Evolutionary conservation across 2,329 filamentous ascomycete species (phyloP).

Genomic region (Fusarium praegraminearum): DNA sequence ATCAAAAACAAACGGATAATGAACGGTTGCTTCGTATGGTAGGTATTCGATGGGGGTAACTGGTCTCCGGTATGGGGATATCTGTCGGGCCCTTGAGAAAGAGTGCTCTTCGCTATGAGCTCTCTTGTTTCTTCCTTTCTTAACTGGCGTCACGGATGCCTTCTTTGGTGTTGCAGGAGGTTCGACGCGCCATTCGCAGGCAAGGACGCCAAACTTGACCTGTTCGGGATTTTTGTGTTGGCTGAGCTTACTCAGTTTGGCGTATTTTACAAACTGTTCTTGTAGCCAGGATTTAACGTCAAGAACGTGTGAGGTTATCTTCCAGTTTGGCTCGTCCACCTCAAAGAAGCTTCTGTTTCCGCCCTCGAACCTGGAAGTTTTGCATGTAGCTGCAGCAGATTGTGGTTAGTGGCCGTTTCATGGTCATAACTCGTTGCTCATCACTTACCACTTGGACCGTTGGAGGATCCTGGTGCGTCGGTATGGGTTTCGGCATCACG

Average conservation of each 20-base stretch:
- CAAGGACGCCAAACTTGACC: conserved; percentile 58
- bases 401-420: conserved; percentile 14
- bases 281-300: conserved; percentile 56
- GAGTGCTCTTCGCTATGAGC: conserved; percentile 43
- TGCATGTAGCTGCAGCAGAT: conserved; percentile 8
- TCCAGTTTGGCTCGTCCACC: conserved; percentile 52
- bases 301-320: conserved; percentile 52
- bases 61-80: conserved; percentile 11
- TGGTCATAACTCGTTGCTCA: neutral
- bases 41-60: neutral
- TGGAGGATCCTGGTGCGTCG: neutral
- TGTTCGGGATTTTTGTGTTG: conserved; percentile 51
- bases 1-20: conserved; percentile 45
- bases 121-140: conserved; percentile 49
- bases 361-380: conserved; percentile 31
- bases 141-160: conserved; percentile 23
- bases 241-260: conserved; percentile 51
- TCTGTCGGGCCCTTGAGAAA: conserved; percentile 34
- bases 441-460: conserved; percentile 20
- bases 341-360: conserved; percentile 51
- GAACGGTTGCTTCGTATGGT: conserved; percentile 7
- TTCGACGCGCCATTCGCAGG: conserved; percentile 56
- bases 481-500: neutral
- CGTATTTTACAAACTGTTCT: conserved; percentile 54
- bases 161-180: conserved; percentile 31